Conservation (phyloP, 2,329 filamentous ascomycete genomes). For the Chaetothyriales sp. region DNA sequence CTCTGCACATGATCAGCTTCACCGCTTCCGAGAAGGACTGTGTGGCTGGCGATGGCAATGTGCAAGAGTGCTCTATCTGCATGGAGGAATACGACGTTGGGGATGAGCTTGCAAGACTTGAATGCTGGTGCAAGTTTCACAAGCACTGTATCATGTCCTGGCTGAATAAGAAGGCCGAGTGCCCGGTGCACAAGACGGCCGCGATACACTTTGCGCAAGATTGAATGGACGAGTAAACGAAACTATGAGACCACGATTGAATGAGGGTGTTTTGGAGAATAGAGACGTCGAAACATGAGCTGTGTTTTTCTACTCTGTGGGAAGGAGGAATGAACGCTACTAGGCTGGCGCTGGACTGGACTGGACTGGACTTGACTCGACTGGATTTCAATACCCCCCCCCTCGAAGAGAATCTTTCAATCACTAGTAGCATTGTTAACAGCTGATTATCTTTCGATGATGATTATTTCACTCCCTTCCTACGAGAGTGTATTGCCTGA, state of each 20-base stretch:
- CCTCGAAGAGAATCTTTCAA: neutral
- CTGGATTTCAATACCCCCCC: neutral
- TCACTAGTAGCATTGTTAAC: neutral
- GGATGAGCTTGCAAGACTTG: conserved; percentile 44
- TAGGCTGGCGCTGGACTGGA: neutral
- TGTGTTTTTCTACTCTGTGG: neutral
- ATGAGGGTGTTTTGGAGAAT: neutral
- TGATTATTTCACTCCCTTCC: neutral
- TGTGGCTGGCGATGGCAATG: conserved; percentile 37
- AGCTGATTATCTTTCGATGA: neutral
- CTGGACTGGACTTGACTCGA: neutral
- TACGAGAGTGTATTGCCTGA: neutral
- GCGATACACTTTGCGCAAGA: neutral
- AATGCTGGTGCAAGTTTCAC: conserved; percentile 53
- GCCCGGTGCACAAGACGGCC: conserved; percentile 44
- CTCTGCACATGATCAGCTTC: conserved; percentile 33
- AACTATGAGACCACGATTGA: neutral
- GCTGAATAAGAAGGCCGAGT: conserved; percentile 46
- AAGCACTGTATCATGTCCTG: conserved; percentile 46
- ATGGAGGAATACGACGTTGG: conserved; percentile 51
- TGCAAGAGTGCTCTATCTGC: conserved; percentile 50
- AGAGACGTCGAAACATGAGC: neutral
- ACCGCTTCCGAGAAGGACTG: conserved; percentile 52
- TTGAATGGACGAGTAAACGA: neutral
- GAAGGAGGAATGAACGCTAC: neutral